Evolutionary conservation across 208 protist species (phyloP), one percentile per base, ranked within the genome.

Genomic region (Wallacemonas sp.): DNA sequence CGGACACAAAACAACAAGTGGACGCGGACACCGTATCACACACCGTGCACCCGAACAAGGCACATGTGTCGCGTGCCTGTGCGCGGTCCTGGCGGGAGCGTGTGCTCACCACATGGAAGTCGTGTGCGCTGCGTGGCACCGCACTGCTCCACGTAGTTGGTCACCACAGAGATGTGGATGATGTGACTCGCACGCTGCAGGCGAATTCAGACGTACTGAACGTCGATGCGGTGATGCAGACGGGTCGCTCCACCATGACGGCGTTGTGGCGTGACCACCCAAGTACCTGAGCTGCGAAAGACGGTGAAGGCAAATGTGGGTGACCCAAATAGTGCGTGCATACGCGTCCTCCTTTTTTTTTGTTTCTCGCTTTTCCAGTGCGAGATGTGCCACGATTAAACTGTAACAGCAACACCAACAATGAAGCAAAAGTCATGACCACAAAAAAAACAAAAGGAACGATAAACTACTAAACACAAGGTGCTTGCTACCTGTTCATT

Each of bases 51-150:
- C 23, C 19, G 52, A 14, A 24, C 49, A 36, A 49, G 27, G 39
- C 24, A 9, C 60, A 17, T 32, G 32, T 78, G 5, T 19, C 26
- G 12, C 55, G 74, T 14, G 16, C 8, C 19, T 49, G 21, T 1
- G 65, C 55, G 19, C 49, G 67, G n/a, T 62, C 55, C 23, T 82
- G 76, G 76, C 26, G 74, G 41, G 27, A 46, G 19, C 19, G 27
- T 21, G 3, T 58, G 6, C 29, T 58, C 2, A 14, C 23, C 12
- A 29, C 52, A 2, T 58, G 52, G 52, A 58, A 38, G 52, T 4
- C 4, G 12, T 17, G 29, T 12, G 52, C 52, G 19, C 52, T 58
- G 9, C 29, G 17, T 9, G 52, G n/a, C 52, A 58, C 52, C 0
- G 30, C 32, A 12, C 30, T 58, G n/a, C 14, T 58, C 2, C 47